Conservation (phyloP, 345 rosid species). For the Boechera stricta region DNA sequence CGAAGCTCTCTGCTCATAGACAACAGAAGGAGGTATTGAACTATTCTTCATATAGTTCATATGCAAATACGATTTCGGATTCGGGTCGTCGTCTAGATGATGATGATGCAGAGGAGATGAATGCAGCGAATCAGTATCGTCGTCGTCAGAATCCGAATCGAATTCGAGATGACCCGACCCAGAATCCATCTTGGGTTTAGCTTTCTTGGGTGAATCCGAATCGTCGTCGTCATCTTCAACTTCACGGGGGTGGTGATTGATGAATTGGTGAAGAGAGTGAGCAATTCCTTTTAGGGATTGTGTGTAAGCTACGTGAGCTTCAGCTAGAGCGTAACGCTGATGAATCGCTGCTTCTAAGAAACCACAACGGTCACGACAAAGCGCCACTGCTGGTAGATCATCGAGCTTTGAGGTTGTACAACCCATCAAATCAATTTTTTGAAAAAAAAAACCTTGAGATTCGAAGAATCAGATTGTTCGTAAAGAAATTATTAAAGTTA, state of each 20-base stretch:
- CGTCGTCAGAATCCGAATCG: slow-evolving; percentile 46
- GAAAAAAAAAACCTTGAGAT: neutral
- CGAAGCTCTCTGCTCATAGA: slow-evolving; percentile 68
- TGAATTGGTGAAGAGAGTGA: slow-evolving; percentile 53
- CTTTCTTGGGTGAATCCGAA: slow-evolving; percentile 38
- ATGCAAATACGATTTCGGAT: slow-evolving; percentile 49
- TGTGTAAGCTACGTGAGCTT: slow-evolving; percentile 62
- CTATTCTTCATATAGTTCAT: slow-evolving; percentile 85
- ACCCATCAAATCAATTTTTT: slow-evolving; percentile 58
- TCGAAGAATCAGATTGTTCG: slow-evolving; percentile 21
- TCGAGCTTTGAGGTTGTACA: slow-evolving; percentile 85
- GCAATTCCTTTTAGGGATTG: slow-evolving; percentile 54
- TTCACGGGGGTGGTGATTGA: slow-evolving; percentile 37
- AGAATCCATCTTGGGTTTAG: slow-evolving; percentile 42
- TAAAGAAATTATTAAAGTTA: neutral
- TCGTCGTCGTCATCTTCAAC: neutral
- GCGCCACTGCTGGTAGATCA: slow-evolving; percentile 89
- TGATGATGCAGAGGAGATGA: slow-evolving; percentile 67
- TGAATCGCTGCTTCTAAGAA: slow-evolving; percentile 69
- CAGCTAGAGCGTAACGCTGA: slow-evolving; percentile 68
- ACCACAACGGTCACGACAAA: slow-evolving; percentile 75
- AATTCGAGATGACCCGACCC: slow-evolving; percentile 70
- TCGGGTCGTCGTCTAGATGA: slow-evolving; percentile 23
- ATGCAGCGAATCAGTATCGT: slow-evolving; percentile 47
- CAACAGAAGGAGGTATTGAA: slow-evolving; percentile 59